Conservation (phyloP, 2,329 filamentous ascomycete species). For the Aspergillus pseudoterreus region DNA sequence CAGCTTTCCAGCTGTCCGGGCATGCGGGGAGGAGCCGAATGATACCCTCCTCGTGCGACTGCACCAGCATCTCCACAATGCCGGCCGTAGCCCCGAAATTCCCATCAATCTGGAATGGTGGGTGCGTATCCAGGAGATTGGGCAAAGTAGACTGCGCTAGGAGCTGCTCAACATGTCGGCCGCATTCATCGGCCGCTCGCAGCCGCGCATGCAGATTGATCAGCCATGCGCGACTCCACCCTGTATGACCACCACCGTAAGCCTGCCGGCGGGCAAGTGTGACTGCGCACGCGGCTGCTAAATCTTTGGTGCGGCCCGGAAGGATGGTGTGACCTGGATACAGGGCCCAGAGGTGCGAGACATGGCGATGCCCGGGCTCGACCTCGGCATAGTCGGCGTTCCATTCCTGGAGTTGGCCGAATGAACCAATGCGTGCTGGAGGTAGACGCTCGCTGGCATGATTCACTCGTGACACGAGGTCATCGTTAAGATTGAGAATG, state of each 20-base stretch:
- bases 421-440: conserved; percentile 14
- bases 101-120: conserved; percentile 50
- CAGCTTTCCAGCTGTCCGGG: conserved; percentile 32
- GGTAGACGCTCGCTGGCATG: conserved; percentile 14
- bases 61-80: conserved; percentile 46
- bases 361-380: conserved; percentile 50
- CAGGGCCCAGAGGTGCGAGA: conserved; percentile 50
- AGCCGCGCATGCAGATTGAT: conserved; percentile 50
- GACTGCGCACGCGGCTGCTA: conserved; percentile 27
- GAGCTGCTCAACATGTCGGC: conserved; percentile 38
- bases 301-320: conserved; percentile 27
- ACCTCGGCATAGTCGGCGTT: conserved; percentile 33
- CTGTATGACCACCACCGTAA: conserved; percentile 48
- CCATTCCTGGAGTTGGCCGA: conserved; percentile 32
- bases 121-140: conserved; percentile 46
- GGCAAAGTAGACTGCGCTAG: conserved; percentile 41
- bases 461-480: conserved; percentile 14
- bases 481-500: conserved; percentile 9
- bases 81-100: conserved; percentile 50
- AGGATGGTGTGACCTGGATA: conserved; percentile 45
- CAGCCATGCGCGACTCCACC: conserved; percentile 52
- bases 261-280: conserved; percentile 25
- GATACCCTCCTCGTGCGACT: conserved; percentile 32
- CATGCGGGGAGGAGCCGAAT: conserved; percentile 39
- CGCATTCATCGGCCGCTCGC: conserved; percentile 35